Conservation (phyloP, 1,284 basidiomycete species). For the Boletus smithii region DNA sequence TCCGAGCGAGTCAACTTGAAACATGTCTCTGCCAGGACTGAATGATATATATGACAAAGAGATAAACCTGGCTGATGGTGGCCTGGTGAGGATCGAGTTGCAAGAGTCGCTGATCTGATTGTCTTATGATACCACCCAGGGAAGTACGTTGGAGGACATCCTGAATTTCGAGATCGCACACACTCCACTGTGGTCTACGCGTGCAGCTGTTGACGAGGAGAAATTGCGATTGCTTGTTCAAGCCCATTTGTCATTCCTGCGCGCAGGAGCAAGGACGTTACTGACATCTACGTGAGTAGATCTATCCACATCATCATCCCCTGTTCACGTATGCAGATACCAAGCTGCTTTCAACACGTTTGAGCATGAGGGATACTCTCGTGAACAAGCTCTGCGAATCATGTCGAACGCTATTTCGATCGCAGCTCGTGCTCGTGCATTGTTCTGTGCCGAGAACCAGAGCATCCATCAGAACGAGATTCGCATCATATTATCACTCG, state of each 20-base stretch:
- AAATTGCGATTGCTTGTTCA: conserved; percentile 51
- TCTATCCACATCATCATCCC: neutral
- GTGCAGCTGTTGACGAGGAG: conserved; percentile 43
- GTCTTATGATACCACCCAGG: conserved; percentile 37
- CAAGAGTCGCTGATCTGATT: neutral
- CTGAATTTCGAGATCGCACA: conserved; percentile 51
- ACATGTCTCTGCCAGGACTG: conserved; percentile 9
- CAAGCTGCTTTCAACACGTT: conserved; percentile 61
- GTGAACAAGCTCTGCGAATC: conserved; percentile 40
- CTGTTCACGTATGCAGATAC: conserved; percentile 43
- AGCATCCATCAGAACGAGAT: conserved; percentile 22
- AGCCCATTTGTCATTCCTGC: conserved; percentile 59
- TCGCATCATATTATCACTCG: conserved; percentile 65
- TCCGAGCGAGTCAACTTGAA: neutral
- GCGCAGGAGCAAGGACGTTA: conserved; percentile 58
- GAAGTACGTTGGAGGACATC: conserved; percentile 63
- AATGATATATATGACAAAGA: conserved; percentile 13
- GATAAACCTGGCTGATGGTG: conserved; percentile 55
- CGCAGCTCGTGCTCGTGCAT: conserved; percentile 45
- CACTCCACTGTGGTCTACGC: conserved; percentile 67
- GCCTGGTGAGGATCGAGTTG: conserved; percentile 42
- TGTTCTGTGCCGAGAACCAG: conserved; percentile 33
- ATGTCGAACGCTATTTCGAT: conserved; percentile 58
- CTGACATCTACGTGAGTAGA: conserved; percentile 57
- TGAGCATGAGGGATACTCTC: conserved; percentile 47